phyloP scores from a whole-genome alignment of 495 filamentous ascomycete species.

The Neurospora tetrasperma region DNA sequence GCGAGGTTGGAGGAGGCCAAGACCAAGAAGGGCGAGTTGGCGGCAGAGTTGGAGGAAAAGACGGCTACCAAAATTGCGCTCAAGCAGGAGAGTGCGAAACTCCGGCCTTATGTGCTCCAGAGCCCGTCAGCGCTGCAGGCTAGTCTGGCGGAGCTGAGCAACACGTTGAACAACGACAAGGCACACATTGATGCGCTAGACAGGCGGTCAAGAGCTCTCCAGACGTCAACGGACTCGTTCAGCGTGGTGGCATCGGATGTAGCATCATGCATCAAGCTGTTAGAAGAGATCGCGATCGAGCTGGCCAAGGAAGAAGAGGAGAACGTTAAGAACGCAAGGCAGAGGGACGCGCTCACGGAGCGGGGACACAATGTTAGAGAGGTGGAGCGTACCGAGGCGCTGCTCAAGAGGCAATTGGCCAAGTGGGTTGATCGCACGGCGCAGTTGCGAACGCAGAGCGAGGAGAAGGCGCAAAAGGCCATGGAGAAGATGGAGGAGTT shows the following conservation, averaged over 20 bases:
- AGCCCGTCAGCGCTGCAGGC: conserved; percentile 73
- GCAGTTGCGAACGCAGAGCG: conserved; percentile 61
- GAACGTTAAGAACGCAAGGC: conserved; percentile 60
- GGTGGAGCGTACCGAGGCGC: conserved; percentile 74
- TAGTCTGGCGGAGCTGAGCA: conserved; percentile 69
- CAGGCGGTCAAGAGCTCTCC: conserved; percentile 73
- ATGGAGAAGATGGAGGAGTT: conserved; percentile 86
- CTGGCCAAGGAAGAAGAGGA: conserved; percentile 86
- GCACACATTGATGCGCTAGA: conserved; percentile 78
- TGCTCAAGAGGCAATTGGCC: conserved; percentile 72
- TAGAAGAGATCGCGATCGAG: conserved; percentile 78
- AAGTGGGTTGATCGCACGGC: conserved; percentile 81
- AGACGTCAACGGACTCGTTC: conserved; percentile 86
- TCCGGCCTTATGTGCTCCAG: conserved; percentile 84
- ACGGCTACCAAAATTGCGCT: conserved; percentile 49
- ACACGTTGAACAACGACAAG: conserved; percentile 65
- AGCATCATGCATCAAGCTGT: conserved; percentile 69
- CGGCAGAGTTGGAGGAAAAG: conserved; percentile 67
- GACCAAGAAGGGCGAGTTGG: conserved; percentile 59
- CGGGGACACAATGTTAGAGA: conserved; percentile 81
- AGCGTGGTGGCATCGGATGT: conserved; percentile 74
- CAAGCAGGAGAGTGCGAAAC: conserved; percentile 72
- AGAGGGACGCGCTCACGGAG: conserved; percentile 78
- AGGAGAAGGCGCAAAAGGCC: conserved; percentile 68
- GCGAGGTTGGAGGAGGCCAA: conserved; percentile 68